Percentiles rank a stretch among this genome's conserved stretches.
phyloP scores from a whole-genome alignment of 768 basidiomycete genomes.

The Mycena vulgaris region DNA sequence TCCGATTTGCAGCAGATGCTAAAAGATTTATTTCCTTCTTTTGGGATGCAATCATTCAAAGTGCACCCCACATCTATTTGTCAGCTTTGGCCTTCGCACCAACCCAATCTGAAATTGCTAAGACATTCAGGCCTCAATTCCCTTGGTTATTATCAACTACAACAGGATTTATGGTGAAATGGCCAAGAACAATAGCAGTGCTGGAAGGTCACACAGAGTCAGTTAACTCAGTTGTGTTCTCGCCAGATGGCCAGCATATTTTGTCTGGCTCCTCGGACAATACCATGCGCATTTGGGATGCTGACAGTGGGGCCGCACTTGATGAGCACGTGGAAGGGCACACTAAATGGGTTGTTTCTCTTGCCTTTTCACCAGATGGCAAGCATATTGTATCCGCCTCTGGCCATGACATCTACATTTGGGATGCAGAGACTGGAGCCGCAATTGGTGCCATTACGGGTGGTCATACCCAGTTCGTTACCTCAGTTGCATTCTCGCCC shows the following conservation, averaged over 20 bases:
- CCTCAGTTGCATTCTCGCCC: not conserved
- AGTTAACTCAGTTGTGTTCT: not conserved
- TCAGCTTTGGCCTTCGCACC: constrained; percentile 2
- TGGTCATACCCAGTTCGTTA: no score
- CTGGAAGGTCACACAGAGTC: not conserved
- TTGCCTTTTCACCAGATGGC: no score
- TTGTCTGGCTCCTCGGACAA: not conserved
- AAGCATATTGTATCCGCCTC: no score
- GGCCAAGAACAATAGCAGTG: not conserved
- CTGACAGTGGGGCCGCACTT: not conserved
- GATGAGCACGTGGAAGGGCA: no score
- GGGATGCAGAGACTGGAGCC: no score
- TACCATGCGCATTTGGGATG: constrained; percentile 8
- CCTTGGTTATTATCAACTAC: not conserved
- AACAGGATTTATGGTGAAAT: not conserved
- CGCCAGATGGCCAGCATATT: not conserved
- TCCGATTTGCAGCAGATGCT: not conserved
- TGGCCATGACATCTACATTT: no score
- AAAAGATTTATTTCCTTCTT: constrained; percentile 6
- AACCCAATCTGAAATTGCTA: not conserved
- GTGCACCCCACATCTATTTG: constrained; percentile 8
- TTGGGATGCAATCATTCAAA: not conserved
- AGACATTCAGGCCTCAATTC: not conserved
- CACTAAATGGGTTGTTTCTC: no score
- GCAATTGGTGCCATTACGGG: no score